Percentiles rank a stretch among this genome's conserved stretches.
These are phyloP conservation scores for Chamaenerion angustifolium DNA, from an alignment of 345 rosid genomes.

Conservation along the genomic window DNA sequence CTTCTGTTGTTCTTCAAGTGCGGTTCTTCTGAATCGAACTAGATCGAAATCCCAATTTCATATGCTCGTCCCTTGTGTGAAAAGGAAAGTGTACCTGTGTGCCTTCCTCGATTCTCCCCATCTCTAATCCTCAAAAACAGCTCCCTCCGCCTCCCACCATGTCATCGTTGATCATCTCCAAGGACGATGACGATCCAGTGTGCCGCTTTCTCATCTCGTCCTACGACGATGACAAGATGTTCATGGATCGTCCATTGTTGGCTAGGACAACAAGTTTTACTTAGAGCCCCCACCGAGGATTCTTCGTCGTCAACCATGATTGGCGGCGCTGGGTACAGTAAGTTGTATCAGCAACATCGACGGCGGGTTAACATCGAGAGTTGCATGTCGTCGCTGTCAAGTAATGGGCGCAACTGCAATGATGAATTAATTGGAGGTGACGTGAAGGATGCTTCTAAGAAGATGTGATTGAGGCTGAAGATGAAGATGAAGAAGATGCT, in stretches of 20 bases:
- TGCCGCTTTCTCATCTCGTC: constrained; percentile 38
- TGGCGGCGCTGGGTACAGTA: no score
- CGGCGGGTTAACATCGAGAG: constrained; percentile 45
- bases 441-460: constrained; percentile 49
- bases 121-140: constrained; percentile 1
- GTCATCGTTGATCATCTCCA: constrained; percentile 4
- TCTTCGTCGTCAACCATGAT: no score
- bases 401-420: constrained; percentile 10
- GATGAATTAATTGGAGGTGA: constrained; percentile 29
- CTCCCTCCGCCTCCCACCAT: not conserved
- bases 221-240: constrained; percentile 25
- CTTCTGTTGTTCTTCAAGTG: no score
- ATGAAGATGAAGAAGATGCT: no score
- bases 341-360: constrained; percentile 31
- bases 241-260: constrained; percentile 34
- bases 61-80: no score
- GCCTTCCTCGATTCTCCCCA: constrained; percentile 14
- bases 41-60: no score
- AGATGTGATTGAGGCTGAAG: constrained; percentile 57
- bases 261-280: constrained; percentile 3
- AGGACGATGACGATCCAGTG: constrained; percentile 23
- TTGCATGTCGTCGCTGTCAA: constrained; percentile 33
- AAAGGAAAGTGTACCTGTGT: no score
- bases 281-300: no score
- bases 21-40: no score